Evolutionary conservation across 306 rosid species (phyloP).

Genomic region (Comarum palustre): DNA sequence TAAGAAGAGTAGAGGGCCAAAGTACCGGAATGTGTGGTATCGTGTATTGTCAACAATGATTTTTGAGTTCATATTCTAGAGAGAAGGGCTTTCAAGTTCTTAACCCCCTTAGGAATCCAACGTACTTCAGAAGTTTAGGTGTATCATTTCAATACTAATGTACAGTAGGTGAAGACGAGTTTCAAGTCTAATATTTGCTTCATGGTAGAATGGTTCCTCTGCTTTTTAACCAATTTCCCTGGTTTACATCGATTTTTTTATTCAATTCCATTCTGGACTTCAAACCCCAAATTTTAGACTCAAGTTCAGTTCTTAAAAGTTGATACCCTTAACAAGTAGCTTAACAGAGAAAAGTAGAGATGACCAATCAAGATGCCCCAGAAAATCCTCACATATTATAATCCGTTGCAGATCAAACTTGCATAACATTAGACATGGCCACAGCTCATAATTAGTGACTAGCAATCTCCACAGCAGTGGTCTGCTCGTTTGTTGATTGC

Average conservation of each 20-base stretch:
- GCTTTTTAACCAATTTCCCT: background rate
- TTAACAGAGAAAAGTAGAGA: background rate
- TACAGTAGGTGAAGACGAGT: background rate
- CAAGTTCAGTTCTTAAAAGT: background rate
- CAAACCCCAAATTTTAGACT: background rate
- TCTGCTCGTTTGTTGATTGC: conserved; percentile 10
- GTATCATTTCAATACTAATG: background rate
- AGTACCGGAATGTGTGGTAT: background rate
- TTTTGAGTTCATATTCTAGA: background rate
- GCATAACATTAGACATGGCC: background rate
- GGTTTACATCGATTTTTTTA: too few relatives aligned
- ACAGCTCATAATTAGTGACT: background rate
- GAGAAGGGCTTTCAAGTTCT: background rate
- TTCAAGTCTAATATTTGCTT: background rate
- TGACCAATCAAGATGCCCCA: background rate
- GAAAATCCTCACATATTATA: background rate
- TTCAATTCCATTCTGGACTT: background rate
- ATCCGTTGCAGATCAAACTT: background rate
- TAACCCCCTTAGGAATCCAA: background rate
- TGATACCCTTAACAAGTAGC: background rate
- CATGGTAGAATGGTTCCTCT: too few relatives aligned
- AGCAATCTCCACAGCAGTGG: conserved; percentile 26
- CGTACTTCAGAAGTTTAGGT: background rate
- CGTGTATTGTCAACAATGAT: background rate
- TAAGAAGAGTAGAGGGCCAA: background rate